Evolutionary conservation across 2,329 filamentous ascomycete genomes (phyloP).

Genomic region (Aschersonia sp.): DNA sequence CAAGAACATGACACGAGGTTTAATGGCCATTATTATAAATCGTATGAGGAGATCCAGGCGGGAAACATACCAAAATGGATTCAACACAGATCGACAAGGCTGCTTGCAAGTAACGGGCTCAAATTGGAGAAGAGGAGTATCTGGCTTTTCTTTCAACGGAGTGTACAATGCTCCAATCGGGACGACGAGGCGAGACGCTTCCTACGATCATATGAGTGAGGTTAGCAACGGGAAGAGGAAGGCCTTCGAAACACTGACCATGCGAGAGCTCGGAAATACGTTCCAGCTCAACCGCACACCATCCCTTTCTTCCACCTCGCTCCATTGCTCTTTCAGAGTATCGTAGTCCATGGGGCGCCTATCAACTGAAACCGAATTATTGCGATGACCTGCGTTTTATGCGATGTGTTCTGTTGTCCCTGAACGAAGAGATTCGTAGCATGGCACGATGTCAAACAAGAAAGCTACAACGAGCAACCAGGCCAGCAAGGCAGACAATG

Average conservation of each 20-base stretch:
- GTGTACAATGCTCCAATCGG: conserved; percentile 95
- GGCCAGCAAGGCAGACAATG: neutral
- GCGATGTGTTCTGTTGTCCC: too few species aligned
- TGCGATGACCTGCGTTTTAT: neutral
- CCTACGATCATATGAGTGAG: conserved; percentile 31
- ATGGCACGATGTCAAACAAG: neutral
- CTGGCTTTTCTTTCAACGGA: conserved; percentile 84
- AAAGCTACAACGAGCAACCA: neutral
- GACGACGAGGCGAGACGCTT: conserved; percentile 87
- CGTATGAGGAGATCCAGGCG: too few species aligned
- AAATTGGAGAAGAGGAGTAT: conserved; percentile 81
- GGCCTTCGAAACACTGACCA: conserved; percentile 43
- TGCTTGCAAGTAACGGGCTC: conserved; percentile 95
- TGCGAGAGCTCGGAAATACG: conserved; percentile 92
- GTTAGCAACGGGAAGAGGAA: neutral
- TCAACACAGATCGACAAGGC: conserved; percentile 88
- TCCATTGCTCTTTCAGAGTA: conserved; percentile 87
- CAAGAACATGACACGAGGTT: too few species aligned
- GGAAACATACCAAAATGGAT: conserved; percentile 74
- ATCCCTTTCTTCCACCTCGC: conserved; percentile 90
- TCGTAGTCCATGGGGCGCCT: conserved; percentile 67
- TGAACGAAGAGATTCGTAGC: too few species aligned
- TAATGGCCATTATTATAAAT: too few species aligned
- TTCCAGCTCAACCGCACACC: conserved; percentile 96
- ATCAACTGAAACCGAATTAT: neutral